Evolutionary conservation across 1,284 basidiomycete species (phyloP).

Genomic region (Vanrija pseudolonga): DNA sequence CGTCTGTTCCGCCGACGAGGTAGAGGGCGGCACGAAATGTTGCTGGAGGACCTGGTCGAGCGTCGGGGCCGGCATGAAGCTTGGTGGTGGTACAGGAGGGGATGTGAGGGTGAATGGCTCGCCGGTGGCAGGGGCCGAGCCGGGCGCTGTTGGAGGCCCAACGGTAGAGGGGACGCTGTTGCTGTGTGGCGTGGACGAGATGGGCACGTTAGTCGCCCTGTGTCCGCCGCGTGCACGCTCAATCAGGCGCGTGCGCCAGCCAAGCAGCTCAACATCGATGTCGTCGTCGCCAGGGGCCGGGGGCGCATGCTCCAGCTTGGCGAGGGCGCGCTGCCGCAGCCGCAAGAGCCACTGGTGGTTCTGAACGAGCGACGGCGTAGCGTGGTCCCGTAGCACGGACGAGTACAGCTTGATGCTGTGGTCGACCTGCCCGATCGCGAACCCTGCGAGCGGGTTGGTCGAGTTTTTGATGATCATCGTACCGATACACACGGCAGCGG

Average conservation of each 20-base stretch:
- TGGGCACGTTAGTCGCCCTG: constrained; percentile 7
- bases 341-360: constrained; percentile 31
- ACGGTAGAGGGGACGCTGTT: neutral
- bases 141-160: neutral
- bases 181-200: neutral
- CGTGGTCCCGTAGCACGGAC: constrained; percentile 15
- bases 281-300: constrained; percentile 5
- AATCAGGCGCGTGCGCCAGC: constrained; percentile 35
- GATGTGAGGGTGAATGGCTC: neutral
- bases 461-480: constrained; percentile 24
- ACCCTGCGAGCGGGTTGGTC: constrained; percentile 14
- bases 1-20: neutral
- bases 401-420: constrained; percentile 25
- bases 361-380: constrained; percentile 18
- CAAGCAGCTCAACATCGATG: constrained; percentile 26
- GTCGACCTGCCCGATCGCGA: constrained; percentile 21
- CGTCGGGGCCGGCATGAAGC: neutral
- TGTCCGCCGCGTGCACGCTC: constrained; percentile 13
- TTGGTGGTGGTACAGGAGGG: neutral
- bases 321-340: constrained; percentile 19
- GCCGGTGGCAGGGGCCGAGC: neutral
- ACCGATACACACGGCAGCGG: constrained; percentile 31
- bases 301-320: constrained; percentile 12
- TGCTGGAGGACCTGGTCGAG: constrained; percentile 16
- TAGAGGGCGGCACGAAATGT: constrained; percentile 5